Evolutionary conservation across 345 rosid species (phyloP).

Genomic region (Nephelium lappaceum): DNA sequence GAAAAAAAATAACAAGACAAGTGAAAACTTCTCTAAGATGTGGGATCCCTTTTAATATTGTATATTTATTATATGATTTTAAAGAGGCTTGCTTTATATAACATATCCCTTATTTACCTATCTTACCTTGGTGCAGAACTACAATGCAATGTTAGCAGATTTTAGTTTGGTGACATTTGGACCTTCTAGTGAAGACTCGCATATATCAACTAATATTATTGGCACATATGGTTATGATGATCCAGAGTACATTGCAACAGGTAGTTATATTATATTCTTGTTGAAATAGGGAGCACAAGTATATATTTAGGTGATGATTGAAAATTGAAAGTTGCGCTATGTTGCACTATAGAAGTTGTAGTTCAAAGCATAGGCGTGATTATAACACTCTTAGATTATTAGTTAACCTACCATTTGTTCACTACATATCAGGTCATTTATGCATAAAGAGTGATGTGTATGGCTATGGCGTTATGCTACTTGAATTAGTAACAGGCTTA

Average conservation of each 20-base stretch:
- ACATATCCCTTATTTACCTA: background rate
- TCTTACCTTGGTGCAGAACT: conserved; percentile 28
- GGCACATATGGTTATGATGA: conserved; percentile 60
- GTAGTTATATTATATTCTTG: conserved; percentile 24
- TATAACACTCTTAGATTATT: too few species aligned
- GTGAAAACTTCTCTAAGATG: too few species aligned
- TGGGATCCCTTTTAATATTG: too few species aligned
- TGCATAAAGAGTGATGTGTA: conserved; percentile 70
- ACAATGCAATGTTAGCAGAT: conserved; percentile 64
- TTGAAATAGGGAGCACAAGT: too few species aligned
- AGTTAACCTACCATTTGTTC: too few species aligned
- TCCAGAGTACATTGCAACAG: conserved; percentile 69
- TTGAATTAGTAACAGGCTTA: conserved; percentile 55
- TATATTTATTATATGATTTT: too few species aligned
- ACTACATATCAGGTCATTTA: conserved; percentile 43
- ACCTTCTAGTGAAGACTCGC: conserved; percentile 54
- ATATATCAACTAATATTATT: conserved; percentile 40
- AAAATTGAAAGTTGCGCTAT: too few species aligned
- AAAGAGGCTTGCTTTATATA: too few species aligned
- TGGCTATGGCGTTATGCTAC: conserved; percentile 62
- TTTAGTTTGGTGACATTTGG: conserved; percentile 69
- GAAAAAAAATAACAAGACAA: too few species aligned
- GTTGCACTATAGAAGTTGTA: too few species aligned
- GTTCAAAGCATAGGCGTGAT: too few species aligned
- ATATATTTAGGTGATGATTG: too few species aligned